phyloP scores from a whole-genome alignment of 495 filamentous ascomycete genomes.

The Letharia lupina region DNA sequence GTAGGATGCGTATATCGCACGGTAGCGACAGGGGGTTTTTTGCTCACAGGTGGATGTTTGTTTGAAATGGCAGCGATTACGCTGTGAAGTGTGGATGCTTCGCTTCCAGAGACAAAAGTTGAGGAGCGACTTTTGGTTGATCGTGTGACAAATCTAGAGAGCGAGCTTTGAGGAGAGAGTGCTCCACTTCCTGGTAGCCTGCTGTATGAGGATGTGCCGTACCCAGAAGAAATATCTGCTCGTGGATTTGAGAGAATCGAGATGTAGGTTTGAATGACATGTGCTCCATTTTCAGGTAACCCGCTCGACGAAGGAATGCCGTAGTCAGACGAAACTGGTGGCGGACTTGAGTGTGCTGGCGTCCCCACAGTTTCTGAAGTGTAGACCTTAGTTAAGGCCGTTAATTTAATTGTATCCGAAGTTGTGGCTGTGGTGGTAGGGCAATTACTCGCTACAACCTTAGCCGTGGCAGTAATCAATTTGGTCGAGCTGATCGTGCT shows the following conservation, averaged over 20 bases:
- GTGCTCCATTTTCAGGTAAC: not conserved
- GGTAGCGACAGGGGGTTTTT: not conserved
- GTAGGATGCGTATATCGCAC: not conserved
- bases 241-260: no score
- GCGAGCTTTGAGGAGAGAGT: no score
- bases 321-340: not conserved
- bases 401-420: not conserved
- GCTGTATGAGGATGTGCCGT: not conserved
- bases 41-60: not conserved
- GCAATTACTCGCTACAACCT: not conserved
- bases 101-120: no score
- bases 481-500: not conserved
- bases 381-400: not conserved
- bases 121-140: no score
- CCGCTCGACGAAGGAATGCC: not conserved
- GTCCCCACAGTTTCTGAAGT: not conserved
- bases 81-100: not conserved
- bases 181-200: not conserved
- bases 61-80: not conserved
- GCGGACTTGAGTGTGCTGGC: not conserved
- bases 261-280: no score
- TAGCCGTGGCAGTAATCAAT: not conserved
- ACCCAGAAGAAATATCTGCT: no score
- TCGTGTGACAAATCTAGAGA: no score
- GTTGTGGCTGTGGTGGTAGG: not conserved